Evolutionary conservation across 169 alveolate genomes (phyloP).

Genomic region (Cryptosporidium xiaoi): DNA sequence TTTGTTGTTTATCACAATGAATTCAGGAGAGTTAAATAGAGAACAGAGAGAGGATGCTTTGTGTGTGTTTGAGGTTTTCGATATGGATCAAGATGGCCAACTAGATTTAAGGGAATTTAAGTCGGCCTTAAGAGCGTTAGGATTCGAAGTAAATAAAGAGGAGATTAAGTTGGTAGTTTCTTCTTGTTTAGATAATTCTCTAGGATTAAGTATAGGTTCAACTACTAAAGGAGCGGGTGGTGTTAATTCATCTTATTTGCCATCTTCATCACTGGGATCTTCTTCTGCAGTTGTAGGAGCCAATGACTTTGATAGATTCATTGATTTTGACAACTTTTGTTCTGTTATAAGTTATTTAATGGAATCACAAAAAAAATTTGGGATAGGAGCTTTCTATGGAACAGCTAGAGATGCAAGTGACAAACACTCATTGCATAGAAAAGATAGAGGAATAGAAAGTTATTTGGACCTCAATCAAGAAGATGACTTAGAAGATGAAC

Average conservation of each 20-base stretch:
- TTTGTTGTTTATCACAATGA: not conserved
- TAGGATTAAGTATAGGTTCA: constrained; percentile 24
- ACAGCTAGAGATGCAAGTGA: constrained; percentile 3
- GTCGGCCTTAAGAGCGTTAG: constrained; percentile 89
- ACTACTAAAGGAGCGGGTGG: constrained; percentile 2
- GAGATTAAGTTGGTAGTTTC: constrained; percentile 84
- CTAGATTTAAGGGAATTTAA: constrained; percentile 89
- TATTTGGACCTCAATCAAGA: no score
- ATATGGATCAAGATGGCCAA: constrained; percentile 85
- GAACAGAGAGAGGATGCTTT: constrained; percentile 87
- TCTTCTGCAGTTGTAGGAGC: not conserved
- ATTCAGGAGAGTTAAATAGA: constrained; percentile 82
- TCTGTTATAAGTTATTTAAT: constrained; percentile 20
- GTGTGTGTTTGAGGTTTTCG: constrained; percentile 89
- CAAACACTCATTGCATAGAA: no score
- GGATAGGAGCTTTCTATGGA: constrained; percentile 64
- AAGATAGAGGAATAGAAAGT: no score
- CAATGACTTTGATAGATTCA: not conserved
- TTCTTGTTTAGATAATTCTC: constrained; percentile 65
- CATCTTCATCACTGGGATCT: not conserved
- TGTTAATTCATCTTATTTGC: constrained; percentile 1
- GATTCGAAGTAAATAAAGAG: constrained; percentile 88
- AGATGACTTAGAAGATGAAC: no score
- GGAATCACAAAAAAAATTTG: constrained; percentile 13
- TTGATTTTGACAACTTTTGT: constrained; percentile 44